phyloP scores from a whole-genome alignment of 805 yeast species.

The Myxozyma udenii region DNA sequence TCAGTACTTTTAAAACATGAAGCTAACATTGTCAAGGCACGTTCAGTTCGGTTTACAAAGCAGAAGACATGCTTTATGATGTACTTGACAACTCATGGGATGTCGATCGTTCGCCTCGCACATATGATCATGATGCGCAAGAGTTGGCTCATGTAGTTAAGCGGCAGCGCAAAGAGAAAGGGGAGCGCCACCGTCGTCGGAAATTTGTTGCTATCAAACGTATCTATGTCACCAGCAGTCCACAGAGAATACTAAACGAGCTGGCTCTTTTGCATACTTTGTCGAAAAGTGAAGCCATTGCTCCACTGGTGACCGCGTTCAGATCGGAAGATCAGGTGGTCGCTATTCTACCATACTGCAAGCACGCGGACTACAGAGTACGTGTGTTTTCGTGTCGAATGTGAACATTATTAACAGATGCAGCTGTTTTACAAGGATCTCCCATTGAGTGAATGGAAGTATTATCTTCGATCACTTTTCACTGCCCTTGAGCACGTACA shows the following conservation, averaged over 20 bases:
- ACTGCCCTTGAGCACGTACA: conserved; percentile 76
- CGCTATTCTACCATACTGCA: conserved; percentile 86
- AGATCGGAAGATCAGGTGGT: conserved; percentile 88
- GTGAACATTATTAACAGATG: background rate
- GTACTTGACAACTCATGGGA: conserved; percentile 39
- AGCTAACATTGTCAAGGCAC: conserved; percentile 44
- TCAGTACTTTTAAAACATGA: background rate
- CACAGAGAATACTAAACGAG: conserved; percentile 85
- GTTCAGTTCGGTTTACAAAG: conserved; percentile 60
- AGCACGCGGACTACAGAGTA: conserved; percentile 79
- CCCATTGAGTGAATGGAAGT: conserved; percentile 73
- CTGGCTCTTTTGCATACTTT: conserved; percentile 68
- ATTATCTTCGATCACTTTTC: conserved; percentile 75
- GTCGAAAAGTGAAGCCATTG: conserved; percentile 58
- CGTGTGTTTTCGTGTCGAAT: background rate
- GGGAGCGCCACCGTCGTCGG: background rate
- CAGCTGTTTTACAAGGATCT: conserved; percentile 71
- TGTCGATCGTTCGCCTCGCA: conserved; percentile 27
- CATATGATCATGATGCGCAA: background rate
- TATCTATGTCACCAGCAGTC: conserved; percentile 93
- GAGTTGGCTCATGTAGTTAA: background rate
- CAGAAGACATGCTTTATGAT: conserved; percentile 48
- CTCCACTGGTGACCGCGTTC: conserved; percentile 84
- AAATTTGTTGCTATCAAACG: conserved; percentile 79
- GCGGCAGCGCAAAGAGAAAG: background rate